Base-by-base conservation (phyloP, 192 early-diverging fungal genomes). In the Coemansia sp. region DNA sequence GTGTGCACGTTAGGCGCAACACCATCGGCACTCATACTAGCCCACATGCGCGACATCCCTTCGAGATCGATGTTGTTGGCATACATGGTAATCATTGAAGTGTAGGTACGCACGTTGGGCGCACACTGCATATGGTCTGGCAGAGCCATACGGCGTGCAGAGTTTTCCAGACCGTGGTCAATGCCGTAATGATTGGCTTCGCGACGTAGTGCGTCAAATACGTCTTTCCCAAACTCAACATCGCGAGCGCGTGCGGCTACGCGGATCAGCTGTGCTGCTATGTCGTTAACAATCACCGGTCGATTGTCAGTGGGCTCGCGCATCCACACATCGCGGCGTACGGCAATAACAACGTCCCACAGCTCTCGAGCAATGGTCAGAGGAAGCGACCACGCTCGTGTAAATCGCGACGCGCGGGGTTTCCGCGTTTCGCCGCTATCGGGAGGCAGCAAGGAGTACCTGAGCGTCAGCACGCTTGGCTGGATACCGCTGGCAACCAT, bases 211-310 rank as follows among this genome's bases (percentile, higher is more conserved):
- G 66, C 66, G 15, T 55, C 62, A 61, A 75, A 69, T 19, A 75
- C 58, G 25, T 68, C 51, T 27, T 75, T 62, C 44, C 72, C 72
- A 66, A 75, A 75, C 27, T 61, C 58, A 14, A 62, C 55, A n/a
- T 64, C 49, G 23, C 62, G 66, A n/a, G 66, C 72, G 45, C 54
- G 57, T 9, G 72, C 66, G 17, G 72, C 72, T 14, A 68, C 57
- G 7, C 72, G 66, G 17, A 75, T 69, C 38, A 69, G 52, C 62
- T 75, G 72, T 22, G 66, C 53, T 2, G 72, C 66, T 42, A 75
- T 51, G 55, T 75, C 72, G 51, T 69, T 75, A 30, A 68, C 67
- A 48, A 75, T 66, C 15, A 75, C 72, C 9, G 72, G 72, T 41
- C 43, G 55, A 12, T 8, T 34, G 30, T 43, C 19, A 14, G 24